phyloP scores from a whole-genome alignment of 805 yeast species.

The Allodekkera sacchari region DNA sequence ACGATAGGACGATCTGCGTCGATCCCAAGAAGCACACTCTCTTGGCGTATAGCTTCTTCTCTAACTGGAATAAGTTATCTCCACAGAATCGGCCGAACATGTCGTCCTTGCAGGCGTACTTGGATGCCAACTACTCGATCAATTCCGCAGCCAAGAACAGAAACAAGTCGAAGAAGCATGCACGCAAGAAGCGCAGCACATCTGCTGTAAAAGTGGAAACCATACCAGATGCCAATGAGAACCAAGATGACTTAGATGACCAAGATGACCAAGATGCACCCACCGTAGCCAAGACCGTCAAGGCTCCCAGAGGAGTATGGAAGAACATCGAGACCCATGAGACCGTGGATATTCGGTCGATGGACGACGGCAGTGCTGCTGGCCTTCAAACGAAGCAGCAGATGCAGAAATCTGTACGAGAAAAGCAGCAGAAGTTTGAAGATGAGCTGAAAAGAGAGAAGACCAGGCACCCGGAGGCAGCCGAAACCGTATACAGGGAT shows the following conservation, averaged over 20 bases:
- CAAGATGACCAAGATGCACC: slow-evolving; percentile 18
- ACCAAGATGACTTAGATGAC: no score
- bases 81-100: no score
- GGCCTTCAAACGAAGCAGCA: slow-evolving; percentile 42
- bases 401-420: slow-evolving; percentile 27
- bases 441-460: slow-evolving; percentile 21
- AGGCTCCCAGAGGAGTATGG: slow-evolving; percentile 15
- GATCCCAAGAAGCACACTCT: no score
- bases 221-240: no score
- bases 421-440: slow-evolving; percentile 13
- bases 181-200: no score
- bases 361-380: slow-evolving; percentile 18
- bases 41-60: no score
- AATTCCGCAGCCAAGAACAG: not conserved
- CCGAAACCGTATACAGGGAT: slow-evolving; percentile 50
- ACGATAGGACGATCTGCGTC: no score
- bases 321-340: slow-evolving; percentile 12
- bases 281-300: slow-evolving; percentile 7
- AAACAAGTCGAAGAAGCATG: not conserved
- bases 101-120: slow-evolving; percentile 3
- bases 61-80: no score
- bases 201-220: no score
- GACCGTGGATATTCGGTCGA: slow-evolving; percentile 11
- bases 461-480: slow-evolving; percentile 8
- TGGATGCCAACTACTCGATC: slow-evolving; percentile 4